Evolutionary conservation across 2,329 filamentous ascomycete genomes (phyloP).

Genomic region (Coniochaeta ligniaria): DNA sequence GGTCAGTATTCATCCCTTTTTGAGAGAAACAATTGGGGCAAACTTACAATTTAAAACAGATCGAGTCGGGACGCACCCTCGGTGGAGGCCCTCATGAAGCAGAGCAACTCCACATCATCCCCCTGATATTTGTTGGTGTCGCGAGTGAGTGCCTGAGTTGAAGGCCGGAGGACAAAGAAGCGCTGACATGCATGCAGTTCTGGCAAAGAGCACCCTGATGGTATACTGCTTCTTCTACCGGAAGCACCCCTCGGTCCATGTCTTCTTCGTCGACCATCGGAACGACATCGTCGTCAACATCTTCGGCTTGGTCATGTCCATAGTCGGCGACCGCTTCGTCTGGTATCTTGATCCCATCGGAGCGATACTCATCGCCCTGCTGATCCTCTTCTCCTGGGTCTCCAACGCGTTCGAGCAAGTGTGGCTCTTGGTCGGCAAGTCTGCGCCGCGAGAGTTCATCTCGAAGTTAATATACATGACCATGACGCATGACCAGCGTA

Average conservation of each 20-base stretch:
- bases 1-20: conserved; percentile 27
- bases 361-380: conserved; percentile 51
- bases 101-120: conserved; percentile 42
- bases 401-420: conserved; percentile 55
- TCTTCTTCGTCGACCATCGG: conserved; percentile 51
- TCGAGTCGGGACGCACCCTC: conserved; percentile 49
- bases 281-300: conserved; percentile 49
- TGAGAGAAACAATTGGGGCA: conserved; percentile 7
- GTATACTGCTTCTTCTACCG: conserved; percentile 46
- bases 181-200: conserved; percentile 24
- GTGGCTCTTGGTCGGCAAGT: conserved; percentile 53
- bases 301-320: conserved; percentile 48
- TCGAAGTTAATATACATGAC: conserved; percentile 49
- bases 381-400: conserved; percentile 56
- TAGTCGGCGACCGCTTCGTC: conserved; percentile 41
- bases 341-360: conserved; percentile 58
- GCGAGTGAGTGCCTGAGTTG: conserved; percentile 34
- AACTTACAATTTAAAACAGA: conserved; percentile 16
- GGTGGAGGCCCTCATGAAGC: conserved; percentile 32
- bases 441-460: conserved; percentile 49
- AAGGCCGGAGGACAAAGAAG: neutral
- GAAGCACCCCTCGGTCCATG: conserved; percentile 45
- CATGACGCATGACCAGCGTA: conserved; percentile 45
- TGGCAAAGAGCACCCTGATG: conserved; percentile 44
- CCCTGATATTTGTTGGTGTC: conserved; percentile 45